phyloP scores from a whole-genome alignment of 352 stramenopile species.

The Pythium biforme region DNA sequence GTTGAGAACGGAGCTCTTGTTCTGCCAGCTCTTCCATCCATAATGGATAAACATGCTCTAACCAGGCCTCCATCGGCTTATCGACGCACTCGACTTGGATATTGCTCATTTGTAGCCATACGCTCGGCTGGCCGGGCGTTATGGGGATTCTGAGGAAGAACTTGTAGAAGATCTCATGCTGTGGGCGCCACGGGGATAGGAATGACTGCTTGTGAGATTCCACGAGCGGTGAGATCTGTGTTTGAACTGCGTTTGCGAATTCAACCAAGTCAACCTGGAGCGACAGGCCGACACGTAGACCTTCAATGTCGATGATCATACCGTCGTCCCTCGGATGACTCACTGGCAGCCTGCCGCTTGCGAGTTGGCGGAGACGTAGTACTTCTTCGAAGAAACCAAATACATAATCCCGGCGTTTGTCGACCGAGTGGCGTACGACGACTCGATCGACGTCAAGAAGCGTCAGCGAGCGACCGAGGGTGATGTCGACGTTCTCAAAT shows the following conservation, averaged over 20 bases:
- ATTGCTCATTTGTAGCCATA: constrained; percentile 56
- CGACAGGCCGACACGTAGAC: constrained; percentile 36
- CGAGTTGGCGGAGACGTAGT: constrained; percentile 39
- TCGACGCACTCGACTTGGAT: constrained; percentile 48
- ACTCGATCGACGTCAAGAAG: constrained; percentile 42
- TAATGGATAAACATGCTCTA: constrained; percentile 64
- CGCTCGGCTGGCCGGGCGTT: constrained; percentile 28
- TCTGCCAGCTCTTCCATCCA: constrained; percentile 74
- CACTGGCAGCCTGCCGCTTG: constrained; percentile 20
- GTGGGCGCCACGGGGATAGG: constrained; percentile 51
- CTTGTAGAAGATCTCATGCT: constrained; percentile 57
- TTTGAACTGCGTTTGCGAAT: constrained; percentile 30
- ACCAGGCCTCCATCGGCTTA: constrained; percentile 58
- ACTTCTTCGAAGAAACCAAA: constrained; percentile 76
- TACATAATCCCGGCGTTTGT: constrained; percentile 47
- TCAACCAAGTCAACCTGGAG: constrained; percentile 38
- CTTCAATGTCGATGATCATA: constrained; percentile 56
- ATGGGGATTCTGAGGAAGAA: constrained; percentile 55
- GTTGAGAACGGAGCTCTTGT: constrained; percentile 54
- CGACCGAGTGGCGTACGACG: constrained; percentile 48
- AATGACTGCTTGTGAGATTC: constrained; percentile 27
- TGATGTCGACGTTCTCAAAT: constrained; percentile 49
- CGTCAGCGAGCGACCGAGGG: constrained; percentile 35
- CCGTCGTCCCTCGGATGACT: constrained; percentile 37
- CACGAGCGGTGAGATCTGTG: constrained; percentile 34